These are phyloP conservation scores for Pichia paraexigua DNA, from an alignment of 805 yeast species.

Conservation along the genomic window DNA sequence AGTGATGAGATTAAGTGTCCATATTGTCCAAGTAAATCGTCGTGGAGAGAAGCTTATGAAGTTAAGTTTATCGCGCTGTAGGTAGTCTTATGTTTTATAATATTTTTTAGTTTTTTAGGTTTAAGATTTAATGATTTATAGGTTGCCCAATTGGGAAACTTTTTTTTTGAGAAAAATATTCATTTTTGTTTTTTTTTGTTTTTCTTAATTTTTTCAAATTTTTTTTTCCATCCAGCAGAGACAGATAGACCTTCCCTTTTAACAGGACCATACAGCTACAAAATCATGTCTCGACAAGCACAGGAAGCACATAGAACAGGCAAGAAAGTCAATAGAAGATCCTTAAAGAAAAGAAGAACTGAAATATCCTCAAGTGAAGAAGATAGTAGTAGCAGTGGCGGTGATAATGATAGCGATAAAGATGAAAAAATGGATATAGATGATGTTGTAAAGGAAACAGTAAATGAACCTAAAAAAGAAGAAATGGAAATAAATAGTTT, in stretches of 20 bases:
- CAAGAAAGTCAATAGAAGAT: conserved; percentile 30
- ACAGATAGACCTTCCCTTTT: no score
- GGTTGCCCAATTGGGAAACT: no score
- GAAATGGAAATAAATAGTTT: background rate
- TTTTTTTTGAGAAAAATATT: no score
- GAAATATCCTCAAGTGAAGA: conserved; percentile 48
- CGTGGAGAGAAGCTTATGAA: background rate
- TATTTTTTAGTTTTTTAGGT: no score
- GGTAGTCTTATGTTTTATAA: no score
- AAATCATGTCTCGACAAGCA: background rate
- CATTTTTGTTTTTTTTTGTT: no score
- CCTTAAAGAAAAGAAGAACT: conserved; percentile 77
- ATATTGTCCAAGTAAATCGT: conserved; percentile 51
- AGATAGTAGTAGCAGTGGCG: conserved; percentile 18
- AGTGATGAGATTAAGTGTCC: conserved; percentile 48
- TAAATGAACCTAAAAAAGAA: background rate
- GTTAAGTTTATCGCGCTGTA: conserved; percentile 3
- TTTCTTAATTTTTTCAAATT: no score
- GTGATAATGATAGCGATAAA: conserved; percentile 13
- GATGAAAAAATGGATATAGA: background rate
- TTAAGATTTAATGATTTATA: no score
- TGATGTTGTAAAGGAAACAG: background rate
- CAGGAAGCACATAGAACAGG: background rate
- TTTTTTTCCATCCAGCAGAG: no score
- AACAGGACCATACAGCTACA: no score